Conservation (phyloP, 441 rosid species). For the Adansonia gregorii region DNA sequence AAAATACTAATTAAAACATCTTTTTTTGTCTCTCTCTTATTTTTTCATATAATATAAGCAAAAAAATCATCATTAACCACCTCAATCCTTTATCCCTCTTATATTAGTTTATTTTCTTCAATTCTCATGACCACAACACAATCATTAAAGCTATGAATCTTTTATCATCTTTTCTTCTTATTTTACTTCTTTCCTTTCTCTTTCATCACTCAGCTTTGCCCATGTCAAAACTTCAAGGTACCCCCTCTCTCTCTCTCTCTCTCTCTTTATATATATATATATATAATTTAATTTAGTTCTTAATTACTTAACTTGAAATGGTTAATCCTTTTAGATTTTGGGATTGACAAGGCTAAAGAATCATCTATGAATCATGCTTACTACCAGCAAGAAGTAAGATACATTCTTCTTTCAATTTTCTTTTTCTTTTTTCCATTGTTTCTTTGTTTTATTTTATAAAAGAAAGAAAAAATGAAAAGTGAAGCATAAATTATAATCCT, state of each 20-base stretch:
- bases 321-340: constrained; percentile 6
- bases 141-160: constrained; percentile 28
- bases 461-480: not conserved
- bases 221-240: constrained; percentile 24
- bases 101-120: not conserved
- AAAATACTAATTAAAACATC: not conserved
- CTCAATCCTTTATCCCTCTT: not conserved
- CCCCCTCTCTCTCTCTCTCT: not conserved
- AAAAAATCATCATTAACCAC: no score
- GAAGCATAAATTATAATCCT: not conserved
- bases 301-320: not conserved
- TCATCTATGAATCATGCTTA: not conserved
- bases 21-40: not conserved
- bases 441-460: not conserved
- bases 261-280: not conserved
- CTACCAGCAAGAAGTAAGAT: not conserved
- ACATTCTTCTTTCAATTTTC: not conserved
- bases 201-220: constrained; percentile 16
- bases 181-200: constrained; percentile 10
- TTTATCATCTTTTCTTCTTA: constrained; percentile 25
- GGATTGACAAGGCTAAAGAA: not conserved
- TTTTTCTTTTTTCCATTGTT: not conserved
- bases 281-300: not conserved
- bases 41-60: not conserved
- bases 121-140: constrained; percentile 25